A percentile compares a stretch with the other conserved stretches of the same genome.
These are phyloP conservation scores for Cryptosporidium parvum DNA, from an alignment of 169 alveolate genomes.

Conservation along the genomic window DNA sequence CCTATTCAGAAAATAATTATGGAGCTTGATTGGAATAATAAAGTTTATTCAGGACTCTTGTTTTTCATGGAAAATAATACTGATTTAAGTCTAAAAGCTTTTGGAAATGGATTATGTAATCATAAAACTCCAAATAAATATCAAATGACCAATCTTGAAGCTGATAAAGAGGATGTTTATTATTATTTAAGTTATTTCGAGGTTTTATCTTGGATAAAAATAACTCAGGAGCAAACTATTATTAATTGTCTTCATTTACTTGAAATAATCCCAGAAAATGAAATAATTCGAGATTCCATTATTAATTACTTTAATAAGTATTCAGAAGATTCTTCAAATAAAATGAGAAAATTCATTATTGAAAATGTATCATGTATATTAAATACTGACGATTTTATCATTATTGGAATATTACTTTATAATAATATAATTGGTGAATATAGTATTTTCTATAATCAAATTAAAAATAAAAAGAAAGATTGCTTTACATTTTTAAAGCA, in stretches of 20 bases:
- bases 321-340: neutral
- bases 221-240: conserved; percentile 2
- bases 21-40: neutral
- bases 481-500: conserved; percentile 14
- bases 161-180: neutral
- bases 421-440: neutral
- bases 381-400: conserved; percentile 2
- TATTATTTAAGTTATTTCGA: conserved; percentile 47
- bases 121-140: neutral
- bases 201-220: conserved; percentile 26
- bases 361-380: conserved; percentile 40
- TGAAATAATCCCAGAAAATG: neutral
- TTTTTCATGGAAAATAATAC: conserved; percentile 30
- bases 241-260: conserved; percentile 31
- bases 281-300: conserved; percentile 3
- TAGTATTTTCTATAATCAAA: neutral
- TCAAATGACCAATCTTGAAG: neutral
- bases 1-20: conserved; percentile 9
- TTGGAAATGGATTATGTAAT: neutral
- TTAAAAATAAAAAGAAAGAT: neutral
- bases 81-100: neutral
- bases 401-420: conserved; percentile 5
- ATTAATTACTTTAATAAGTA: conserved; percentile 14
- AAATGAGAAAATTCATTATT: conserved; percentile 4
- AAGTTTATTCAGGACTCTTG: neutral